Percentiles rank a stretch among this genome's conserved stretches.
Evolutionary conservation across 2,329 filamentous ascomycete species (phyloP).

Genomic region (Phymatotrichopsis omnivora): DNA sequence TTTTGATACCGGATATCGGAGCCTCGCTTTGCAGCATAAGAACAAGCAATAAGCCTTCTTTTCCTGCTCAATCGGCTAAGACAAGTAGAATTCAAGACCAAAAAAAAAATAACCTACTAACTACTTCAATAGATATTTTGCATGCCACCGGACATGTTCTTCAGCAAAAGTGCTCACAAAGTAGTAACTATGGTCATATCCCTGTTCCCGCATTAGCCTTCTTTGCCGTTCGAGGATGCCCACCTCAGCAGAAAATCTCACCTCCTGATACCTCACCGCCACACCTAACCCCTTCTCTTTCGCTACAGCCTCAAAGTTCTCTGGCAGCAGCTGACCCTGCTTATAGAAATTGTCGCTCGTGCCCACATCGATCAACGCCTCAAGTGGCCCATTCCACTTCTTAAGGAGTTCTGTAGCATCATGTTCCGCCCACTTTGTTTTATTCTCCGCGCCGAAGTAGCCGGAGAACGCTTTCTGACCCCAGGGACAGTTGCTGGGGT

Average conservation of each 20-base stretch:
- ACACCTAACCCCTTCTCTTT: constrained; percentile 67
- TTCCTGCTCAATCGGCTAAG: too few relatives aligned
- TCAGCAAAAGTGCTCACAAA: constrained; percentile 86
- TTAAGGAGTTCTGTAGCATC: constrained; percentile 86
- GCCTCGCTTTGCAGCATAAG: too few relatives aligned
- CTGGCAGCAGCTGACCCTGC: constrained; percentile 79
- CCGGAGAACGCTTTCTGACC: constrained; percentile 89
- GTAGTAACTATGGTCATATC: constrained; percentile 95
- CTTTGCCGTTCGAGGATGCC: not conserved
- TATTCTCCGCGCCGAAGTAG: constrained; percentile 68
- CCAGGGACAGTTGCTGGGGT: constrained; percentile 80
- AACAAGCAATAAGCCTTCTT: too few relatives aligned
- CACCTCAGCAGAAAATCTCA: constrained; percentile 29
- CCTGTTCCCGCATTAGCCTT: constrained; percentile 39
- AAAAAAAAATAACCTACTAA: too few relatives aligned
- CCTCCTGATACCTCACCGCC: constrained; percentile 70
- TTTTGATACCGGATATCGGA: too few relatives aligned
- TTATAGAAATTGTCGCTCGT: constrained; percentile 97
- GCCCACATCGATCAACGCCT: constrained; percentile 49
- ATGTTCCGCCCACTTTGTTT: constrained; percentile 72
- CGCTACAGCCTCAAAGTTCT: constrained; percentile 77
- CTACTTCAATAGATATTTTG: constrained; percentile 47
- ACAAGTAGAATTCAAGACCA: too few relatives aligned
- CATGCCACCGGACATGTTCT: constrained; percentile 85
- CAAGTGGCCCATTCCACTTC: constrained; percentile 59